Percentiles rank a stretch among this genome's conserved stretches.
Conservation (phyloP, 1,284 basidiomycete genomes). For the Phylloboletellus chloephorus region DNA sequence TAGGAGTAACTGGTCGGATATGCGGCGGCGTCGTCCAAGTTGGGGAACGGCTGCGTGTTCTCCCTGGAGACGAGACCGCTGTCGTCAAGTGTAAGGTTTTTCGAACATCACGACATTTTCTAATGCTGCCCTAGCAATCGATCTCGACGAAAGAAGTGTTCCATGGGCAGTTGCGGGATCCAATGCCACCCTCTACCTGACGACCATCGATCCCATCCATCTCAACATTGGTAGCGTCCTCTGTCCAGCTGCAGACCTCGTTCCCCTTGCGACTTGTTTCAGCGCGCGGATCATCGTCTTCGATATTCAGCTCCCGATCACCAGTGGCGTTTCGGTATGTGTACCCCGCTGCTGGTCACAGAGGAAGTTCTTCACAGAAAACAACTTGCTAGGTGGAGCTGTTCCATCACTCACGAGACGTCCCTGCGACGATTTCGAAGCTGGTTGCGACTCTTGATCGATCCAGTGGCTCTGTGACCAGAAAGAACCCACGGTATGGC, state of each 20-base stretch:
- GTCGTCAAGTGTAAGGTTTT: slow-evolving; percentile 66
- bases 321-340: slow-evolving; percentile 76
- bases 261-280: slow-evolving; percentile 76
- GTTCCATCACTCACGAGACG: slow-evolving; percentile 91
- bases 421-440: slow-evolving; percentile 83
- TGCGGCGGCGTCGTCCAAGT: slow-evolving; percentile 88
- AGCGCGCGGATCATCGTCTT: slow-evolving; percentile 90
- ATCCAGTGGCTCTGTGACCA: slow-evolving; percentile 68
- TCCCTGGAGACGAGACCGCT: slow-evolving; percentile 90
- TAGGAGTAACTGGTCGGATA: slow-evolving; percentile 82
- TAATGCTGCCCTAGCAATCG: slow-evolving; percentile 62
- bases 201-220: slow-evolving; percentile 81
- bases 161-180: slow-evolving; percentile 90
- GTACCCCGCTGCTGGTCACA: neutral
- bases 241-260: slow-evolving; percentile 65
- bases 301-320: slow-evolving; percentile 87
- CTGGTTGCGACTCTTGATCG: slow-evolving; percentile 77
- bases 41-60: slow-evolving; percentile 79
- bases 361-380: slow-evolving; percentile 2
- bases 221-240: slow-evolving; percentile 86
- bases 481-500: slow-evolving; percentile 72
- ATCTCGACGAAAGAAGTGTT: slow-evolving; percentile 73
- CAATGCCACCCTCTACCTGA: slow-evolving; percentile 83
- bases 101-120: slow-evolving; percentile 4
- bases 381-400: slow-evolving; percentile 65